A percentile compares a stretch with the other conserved stretches of the same genome.
These are phyloP conservation scores for Penicillium simplicissimum DNA, from an alignment of 495 filamentous ascomycete species.

Conservation along the genomic window DNA sequence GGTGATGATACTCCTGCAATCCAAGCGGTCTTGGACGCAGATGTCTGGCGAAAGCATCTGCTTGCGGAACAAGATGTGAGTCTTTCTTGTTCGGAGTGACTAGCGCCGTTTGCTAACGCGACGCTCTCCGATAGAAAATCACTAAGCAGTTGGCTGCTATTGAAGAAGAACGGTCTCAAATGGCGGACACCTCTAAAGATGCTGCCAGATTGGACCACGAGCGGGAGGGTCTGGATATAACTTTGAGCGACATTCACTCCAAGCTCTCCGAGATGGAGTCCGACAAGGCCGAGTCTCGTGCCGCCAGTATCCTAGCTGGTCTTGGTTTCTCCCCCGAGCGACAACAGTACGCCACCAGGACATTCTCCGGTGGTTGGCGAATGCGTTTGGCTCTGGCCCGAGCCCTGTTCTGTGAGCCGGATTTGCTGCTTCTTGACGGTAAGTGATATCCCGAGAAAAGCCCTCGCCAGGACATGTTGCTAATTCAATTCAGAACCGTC, in stretches of 20 bases:
- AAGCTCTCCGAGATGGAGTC: slow-evolving; percentile 99
- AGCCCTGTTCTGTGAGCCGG: slow-evolving; percentile 97
- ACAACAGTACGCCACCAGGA: slow-evolving; percentile 91
- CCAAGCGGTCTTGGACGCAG: slow-evolving; percentile 95
- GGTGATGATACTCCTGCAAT: slow-evolving; percentile 95
- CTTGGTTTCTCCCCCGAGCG: slow-evolving; percentile 94
- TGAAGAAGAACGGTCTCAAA: slow-evolving; percentile 71
- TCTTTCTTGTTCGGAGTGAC: slow-evolving; percentile 3
- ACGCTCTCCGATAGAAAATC: slow-evolving; percentile 65
- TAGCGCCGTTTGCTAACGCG: slow-evolving; percentile 15
- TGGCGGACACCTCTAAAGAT: slow-evolving; percentile 86
- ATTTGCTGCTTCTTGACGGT: slow-evolving; percentile 90
- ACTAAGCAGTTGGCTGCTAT: slow-evolving; percentile 72
- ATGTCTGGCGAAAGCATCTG: slow-evolving; percentile 97
- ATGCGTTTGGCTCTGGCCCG: slow-evolving; percentile 95
- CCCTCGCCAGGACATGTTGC: not conserved
- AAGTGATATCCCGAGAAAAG: slow-evolving; percentile 10
- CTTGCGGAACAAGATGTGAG: slow-evolving; percentile 83
- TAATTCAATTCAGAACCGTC: slow-evolving; percentile 72
- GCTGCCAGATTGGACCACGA: slow-evolving; percentile 81
- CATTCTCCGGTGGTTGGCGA: slow-evolving; percentile 99
- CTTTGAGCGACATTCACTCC: slow-evolving; percentile 82
- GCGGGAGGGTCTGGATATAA: slow-evolving; percentile 84
- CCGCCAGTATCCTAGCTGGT: slow-evolving; percentile 93
- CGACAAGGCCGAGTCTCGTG: slow-evolving; percentile 93